These are phyloP conservation scores for Fusarium sp. DNA, from an alignment of 2,329 filamentous ascomycete genomes.

Conservation along the genomic window DNA sequence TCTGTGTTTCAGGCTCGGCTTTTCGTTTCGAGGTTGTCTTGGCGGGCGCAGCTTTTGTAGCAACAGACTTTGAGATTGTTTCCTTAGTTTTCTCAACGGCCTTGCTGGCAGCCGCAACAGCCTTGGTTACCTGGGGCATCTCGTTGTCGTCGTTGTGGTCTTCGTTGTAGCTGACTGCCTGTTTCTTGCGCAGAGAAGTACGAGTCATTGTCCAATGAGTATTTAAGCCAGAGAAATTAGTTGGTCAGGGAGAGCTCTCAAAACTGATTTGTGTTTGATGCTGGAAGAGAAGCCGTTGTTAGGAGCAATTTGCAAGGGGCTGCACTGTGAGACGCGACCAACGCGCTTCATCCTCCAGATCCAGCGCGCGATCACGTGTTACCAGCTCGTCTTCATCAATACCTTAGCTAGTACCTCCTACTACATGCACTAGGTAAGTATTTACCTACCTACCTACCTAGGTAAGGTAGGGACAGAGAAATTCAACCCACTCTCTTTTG, in stretches of 20 bases:
- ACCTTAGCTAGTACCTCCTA: too few relatives aligned
- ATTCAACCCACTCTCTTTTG: too few relatives aligned
- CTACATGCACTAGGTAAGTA: too few relatives aligned
- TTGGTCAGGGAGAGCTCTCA: too few relatives aligned
- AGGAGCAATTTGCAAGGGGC: neutral
- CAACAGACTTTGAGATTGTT: constrained; percentile 36
- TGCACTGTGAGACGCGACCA: constrained; percentile 37
- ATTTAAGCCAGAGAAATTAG: neutral
- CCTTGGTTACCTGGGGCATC: constrained; percentile 32
- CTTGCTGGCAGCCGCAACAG: constrained; percentile 40
- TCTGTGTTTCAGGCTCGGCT: constrained; percentile 44
- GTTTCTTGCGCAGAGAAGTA: constrained; percentile 52
- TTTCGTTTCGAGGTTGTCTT: constrained; percentile 53
- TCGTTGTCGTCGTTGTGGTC: constrained; percentile 41
- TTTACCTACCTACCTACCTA: too few relatives aligned
- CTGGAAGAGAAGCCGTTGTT: neutral
- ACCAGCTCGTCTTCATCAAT: neutral
- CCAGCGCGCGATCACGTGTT: constrained; percentile 47
- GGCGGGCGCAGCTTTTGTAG: constrained; percentile 41
- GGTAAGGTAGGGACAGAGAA: too few relatives aligned
- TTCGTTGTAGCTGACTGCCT: constrained; percentile 52
- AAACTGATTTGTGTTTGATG: neutral
- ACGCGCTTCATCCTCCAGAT: constrained; percentile 35
- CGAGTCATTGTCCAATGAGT: constrained; percentile 50
- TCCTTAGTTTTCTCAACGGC: constrained; percentile 50